Conservation (phyloP, 2,329 filamentous ascomycete genomes). For the Blastomyces silverae region DNA sequence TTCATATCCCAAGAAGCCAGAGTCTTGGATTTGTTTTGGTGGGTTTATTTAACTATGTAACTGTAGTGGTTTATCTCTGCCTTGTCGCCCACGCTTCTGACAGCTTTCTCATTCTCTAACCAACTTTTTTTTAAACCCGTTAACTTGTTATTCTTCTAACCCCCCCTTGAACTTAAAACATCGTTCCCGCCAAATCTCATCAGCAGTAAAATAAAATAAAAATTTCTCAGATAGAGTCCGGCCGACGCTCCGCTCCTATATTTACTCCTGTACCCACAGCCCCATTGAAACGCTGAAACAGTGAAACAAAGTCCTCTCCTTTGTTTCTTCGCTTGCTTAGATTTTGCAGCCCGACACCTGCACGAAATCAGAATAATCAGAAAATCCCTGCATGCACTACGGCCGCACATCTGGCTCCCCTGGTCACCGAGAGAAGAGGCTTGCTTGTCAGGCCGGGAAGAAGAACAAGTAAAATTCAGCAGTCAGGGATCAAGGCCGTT, state of each 20-base stretch:
- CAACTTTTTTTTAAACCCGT: no score
- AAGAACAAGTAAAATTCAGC: background rate
- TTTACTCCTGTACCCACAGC: no score
- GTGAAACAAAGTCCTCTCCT: background rate
- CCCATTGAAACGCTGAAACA: no score
- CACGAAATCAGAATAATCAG: background rate
- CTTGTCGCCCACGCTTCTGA: background rate
- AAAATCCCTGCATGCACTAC: slow-evolving; percentile 10
- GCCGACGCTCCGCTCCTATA: no score
- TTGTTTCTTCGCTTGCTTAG: background rate
- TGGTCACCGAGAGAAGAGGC: background rate
- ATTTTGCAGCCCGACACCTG: slow-evolving; percentile 1
- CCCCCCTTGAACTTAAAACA: no score
- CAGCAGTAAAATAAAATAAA: no score
- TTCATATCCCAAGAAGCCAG: background rate
- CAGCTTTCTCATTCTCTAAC: background rate
- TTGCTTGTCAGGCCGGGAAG: slow-evolving; percentile 9
- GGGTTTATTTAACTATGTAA: no score
- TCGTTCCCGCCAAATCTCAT: no score
- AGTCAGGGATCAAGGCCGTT: slow-evolving; percentile 7
- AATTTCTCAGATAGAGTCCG: no score
- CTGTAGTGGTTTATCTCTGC: no score
- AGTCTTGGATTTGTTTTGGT: no score
- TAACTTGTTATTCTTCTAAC: no score
- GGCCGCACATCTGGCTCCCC: slow-evolving; percentile 4